Percentiles rank a stretch among this genome's conserved stretches.
Evolutionary conservation across 1,284 basidiomycete genomes (phyloP).

Genomic region (Anthracocystis walkeri): DNA sequence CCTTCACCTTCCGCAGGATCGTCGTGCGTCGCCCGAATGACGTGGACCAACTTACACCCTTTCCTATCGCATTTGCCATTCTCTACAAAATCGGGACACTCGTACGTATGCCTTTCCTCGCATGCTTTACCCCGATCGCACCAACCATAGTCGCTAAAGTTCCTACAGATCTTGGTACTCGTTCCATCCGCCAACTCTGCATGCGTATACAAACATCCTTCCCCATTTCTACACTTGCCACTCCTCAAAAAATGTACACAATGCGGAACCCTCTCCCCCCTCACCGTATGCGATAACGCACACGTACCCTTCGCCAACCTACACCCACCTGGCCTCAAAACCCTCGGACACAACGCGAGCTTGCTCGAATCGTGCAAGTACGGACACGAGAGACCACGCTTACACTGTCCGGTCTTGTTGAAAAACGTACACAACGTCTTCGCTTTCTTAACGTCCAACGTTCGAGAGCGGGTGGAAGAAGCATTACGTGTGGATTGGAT

Average conservation of each 20-base stretch:
- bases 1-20: constrained; percentile 14
- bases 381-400: constrained; percentile 64
- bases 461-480: constrained; percentile 5
- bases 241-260: constrained; percentile 63
- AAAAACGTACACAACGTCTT: constrained; percentile 59
- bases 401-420: constrained; percentile 64
- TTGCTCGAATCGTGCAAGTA: constrained; percentile 62
- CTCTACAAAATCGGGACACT: constrained; percentile 65
- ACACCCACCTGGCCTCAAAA: constrained; percentile 60
- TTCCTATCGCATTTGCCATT: constrained; percentile 54
- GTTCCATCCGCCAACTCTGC: constrained; percentile 25
- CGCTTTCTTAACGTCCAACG: constrained; percentile 20
- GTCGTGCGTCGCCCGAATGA: constrained; percentile 37
- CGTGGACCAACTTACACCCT: constrained; percentile 60
- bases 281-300: constrained; percentile 57
- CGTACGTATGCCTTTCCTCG: constrained; percentile 60
- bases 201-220: constrained; percentile 62
- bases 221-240: constrained; percentile 60
- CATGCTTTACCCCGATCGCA: constrained; percentile 60
- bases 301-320: constrained; percentile 57
- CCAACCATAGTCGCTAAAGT: constrained; percentile 64
- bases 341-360: constrained; percentile 64
- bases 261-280: constrained; percentile 60
- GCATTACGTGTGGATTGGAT: constrained; percentile 48
- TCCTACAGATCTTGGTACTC: constrained; percentile 48